Base-by-base conservation (phyloP, 805 yeast species). In the Dipodascus albidus region DNA sequence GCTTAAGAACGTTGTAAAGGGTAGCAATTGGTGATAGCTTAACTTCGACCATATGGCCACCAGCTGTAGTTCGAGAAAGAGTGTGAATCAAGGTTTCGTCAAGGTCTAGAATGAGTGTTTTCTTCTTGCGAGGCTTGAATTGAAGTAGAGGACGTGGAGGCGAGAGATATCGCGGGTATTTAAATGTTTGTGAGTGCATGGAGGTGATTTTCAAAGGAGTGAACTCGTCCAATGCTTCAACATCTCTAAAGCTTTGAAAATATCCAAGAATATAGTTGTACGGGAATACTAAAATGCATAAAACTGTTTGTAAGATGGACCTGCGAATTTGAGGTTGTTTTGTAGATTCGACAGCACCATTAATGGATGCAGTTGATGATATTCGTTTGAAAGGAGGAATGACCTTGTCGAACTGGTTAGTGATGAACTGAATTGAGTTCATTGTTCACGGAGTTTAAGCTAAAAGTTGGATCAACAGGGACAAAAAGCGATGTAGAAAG, bases 71-170 rank as follows among this genome's bases (percentile, higher is more conserved):
- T 54, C 95, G 74, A 3, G 95, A 82, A 54, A 89, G 74, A 1
- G 98, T 89, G 66, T 93, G 99, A 54, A 93, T 89, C 53, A 93
- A 71, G 0, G 99, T 93, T 64, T 93, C 99, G 68, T 91, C 99
- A 27, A 93, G 76, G 65, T 93, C 99, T 22, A 93, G 72, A 1
- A 93, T 85, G 27, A 93, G 74, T 0, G 88, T 83, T 63, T 88
- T 89, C 58, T 74, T 76, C 47, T 56, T 50, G 33, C 58, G 58
- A 33, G 54, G 54, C 48, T 53, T 56, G 50, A 54, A n/a, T 52
- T 23, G 22, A 19, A 57, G 54, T 48, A 60, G 48, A 11, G 62
- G 61, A 21, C 61, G 51, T 3, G 61, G 56, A 3, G 63, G 63
- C 27, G 44, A 47, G 17, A 54, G 49, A 33, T 33, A n/a, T 23